Conservation (phyloP, 1,139 yeast genomes). For the Geotrichum histeridarum region DNA sequence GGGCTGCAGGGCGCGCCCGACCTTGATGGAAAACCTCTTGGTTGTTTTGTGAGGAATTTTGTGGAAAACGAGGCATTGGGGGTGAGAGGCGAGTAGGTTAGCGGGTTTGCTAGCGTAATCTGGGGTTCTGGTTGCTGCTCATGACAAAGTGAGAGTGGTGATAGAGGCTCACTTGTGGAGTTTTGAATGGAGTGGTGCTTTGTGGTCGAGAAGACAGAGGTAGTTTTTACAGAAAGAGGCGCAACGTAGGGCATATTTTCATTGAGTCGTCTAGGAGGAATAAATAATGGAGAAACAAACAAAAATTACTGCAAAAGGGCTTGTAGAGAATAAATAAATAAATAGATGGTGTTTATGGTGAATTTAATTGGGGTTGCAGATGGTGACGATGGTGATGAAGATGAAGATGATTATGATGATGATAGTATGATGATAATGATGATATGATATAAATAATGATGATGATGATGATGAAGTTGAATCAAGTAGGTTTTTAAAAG, state of each 20-base stretch:
- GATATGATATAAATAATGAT: background rate
- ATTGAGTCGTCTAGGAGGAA: background rate
- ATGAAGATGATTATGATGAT: background rate
- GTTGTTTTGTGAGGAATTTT: slow-evolving; percentile 10
- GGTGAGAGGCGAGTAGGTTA: background rate
- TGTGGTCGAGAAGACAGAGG: slow-evolving; percentile 39
- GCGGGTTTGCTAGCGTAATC: slow-evolving; percentile 2
- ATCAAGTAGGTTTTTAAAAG: background rate
- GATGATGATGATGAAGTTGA: background rate
- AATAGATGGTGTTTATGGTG: background rate
- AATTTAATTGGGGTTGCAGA: too few species aligned
- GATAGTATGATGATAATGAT: background rate
- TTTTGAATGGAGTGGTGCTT: background rate
- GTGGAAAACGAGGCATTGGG: slow-evolving; percentile 8
- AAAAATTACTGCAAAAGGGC: background rate
- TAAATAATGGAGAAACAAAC: background rate
- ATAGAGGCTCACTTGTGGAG: slow-evolving; percentile 10
- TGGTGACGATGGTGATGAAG: background rate
- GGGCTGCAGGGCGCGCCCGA: slow-evolving; percentile 11
- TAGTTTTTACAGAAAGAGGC: slow-evolving; percentile 7
- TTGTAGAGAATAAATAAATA: background rate
- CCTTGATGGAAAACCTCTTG: slow-evolving; percentile 6
- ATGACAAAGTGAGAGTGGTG: slow-evolving; percentile 29
- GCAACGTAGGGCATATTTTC: slow-evolving; percentile 18
- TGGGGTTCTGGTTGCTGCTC: slow-evolving; percentile 9